A percentile compares a stretch with the other conserved stretches of the same genome.
phyloP scores from a whole-genome alignment of 371 early-diverging fungal species.

The Actinomortierella wolfii region DNA sequence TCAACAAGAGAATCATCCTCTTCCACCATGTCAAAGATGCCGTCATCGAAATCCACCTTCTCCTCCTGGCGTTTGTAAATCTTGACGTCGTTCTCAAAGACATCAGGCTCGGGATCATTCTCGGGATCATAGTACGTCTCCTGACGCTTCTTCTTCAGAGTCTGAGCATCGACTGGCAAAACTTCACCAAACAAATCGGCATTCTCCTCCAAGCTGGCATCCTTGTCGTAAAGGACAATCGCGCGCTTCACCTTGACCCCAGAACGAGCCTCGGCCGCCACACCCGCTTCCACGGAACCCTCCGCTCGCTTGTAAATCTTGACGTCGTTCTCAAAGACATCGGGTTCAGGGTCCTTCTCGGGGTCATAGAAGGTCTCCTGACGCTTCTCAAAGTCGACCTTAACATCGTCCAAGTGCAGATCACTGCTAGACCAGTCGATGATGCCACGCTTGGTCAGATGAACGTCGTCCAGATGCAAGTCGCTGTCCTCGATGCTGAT shows the following conservation, averaged over 20 bases:
- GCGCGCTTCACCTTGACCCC: constrained; percentile 11
- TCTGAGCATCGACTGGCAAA: neutral
- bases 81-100: constrained; percentile 4
- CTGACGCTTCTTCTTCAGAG: constrained; percentile 12
- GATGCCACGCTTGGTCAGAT: too few species aligned
- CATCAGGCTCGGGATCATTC: constrained; percentile 5
- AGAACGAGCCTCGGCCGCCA: neutral
- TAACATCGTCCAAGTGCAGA: too few species aligned
- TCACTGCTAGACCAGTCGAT: too few species aligned
- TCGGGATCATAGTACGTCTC: too few species aligned
- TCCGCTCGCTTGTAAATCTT: neutral
- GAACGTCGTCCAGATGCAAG: too few species aligned
- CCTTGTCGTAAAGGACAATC: constrained; percentile 13
- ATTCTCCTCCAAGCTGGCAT: constrained; percentile 9
- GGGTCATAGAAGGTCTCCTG: neutral
- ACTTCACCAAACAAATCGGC: constrained; percentile 7
- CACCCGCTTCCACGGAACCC: too few species aligned
- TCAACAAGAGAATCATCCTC: neutral
- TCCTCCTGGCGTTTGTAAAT: constrained; percentile 5
- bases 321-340: constrained; percentile 4
- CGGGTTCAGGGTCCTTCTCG: neutral
- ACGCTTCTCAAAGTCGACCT: constrained; percentile 5
- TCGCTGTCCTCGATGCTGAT: too few species aligned
- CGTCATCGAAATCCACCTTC: constrained; percentile 3
- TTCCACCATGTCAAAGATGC: constrained; percentile 6